Evolutionary conservation across 164 flowering plant genomes (phyloP), one percentile per base, ranked within the genome.

Genomic region (Aristolochia fimbriata): DNA sequence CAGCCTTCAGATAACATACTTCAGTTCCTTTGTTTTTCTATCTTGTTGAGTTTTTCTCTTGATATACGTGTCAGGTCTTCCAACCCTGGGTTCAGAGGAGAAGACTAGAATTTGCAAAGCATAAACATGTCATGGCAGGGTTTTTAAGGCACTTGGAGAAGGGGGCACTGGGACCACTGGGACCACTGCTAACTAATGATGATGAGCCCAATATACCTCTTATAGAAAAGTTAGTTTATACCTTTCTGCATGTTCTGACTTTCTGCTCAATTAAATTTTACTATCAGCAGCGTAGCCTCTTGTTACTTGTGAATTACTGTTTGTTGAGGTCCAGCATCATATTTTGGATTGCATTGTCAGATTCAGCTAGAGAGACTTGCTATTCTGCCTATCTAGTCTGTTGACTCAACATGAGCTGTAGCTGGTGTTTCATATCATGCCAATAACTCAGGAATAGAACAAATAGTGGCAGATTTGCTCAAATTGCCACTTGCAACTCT

Each of bases 21-120:
- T 12, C 16, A 16, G 16, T 17, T 56, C 19, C 33, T 56, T 56
- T 33, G 0, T 22, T 23, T 30, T 33, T 10, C 9, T 10, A 56
- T 33, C 16, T 56, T 56, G 21, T 33, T 53, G 16, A 24, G 2
- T 5, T 53, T 52, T 51, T 21, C 49, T 37, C 21, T 52, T 52
- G 30, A 43, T 11, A 1, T 7, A 16, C 19, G 14, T 68, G 50
- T 37, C 83, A 92, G 98, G 81, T 89, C 9, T 73, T 82, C 61
- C 86, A 82, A 74, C 98, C 98, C 45, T 81, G 87, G 97, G 82
- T 92, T 27, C 97, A 89, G 68, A 79, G 62, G 69, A 77, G 97
- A 54, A 69, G 70, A 56, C 60, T 89, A 59, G 87, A 73, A 58
- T 93, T 63, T 75, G 87, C 70, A 19, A 83, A 78, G 78, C 88